Evolutionary conservation across 768 basidiomycete genomes (phyloP), one percentile per base, ranked within the genome.

Genomic region (Tulasnella sp.): DNA sequence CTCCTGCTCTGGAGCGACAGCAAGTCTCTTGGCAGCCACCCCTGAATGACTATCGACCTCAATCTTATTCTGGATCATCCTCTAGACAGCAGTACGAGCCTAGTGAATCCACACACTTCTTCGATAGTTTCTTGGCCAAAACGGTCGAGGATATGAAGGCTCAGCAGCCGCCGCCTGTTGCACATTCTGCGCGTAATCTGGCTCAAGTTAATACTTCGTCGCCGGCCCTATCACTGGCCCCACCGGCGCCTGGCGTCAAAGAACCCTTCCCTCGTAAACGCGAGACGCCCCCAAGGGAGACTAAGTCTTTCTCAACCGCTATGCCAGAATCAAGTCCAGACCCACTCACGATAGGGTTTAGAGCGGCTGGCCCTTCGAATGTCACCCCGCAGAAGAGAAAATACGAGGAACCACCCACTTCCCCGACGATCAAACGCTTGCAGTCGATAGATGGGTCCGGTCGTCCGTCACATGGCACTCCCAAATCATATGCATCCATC

Each of bases 381-480:
- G 64, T 76, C 7, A 86, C 86, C 0, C 85, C 87, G 9, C 78
- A 76, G 51, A 91, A 91, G 67, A 78, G 87, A 52, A 90, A 88
- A 65, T 73, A 77, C 2, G 74, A 74, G 2, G 80, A 79, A 24
- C 73, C 80, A 43, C 72, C 84, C 4, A 73, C 78, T 38, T 83
- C 85, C 0, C 84, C 87, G 0, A 76, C 78, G 5, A 66, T 76
- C 45, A 88, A 89, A 69, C 84, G 87, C 54, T 60, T 74, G 44
- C 73, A 77, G 27, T 65, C 66, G 17, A 59, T 64, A 8, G 65
- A 69, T 25, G 59, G 64, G 15, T 31, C 53, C 51, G 55, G 7
- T 50, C 65, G 21, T 4, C 62, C 21, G 25, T 59, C 31, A 24
- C 51, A 63, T 8, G 46, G 65, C 8, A 60, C 67, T 24, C 49